Evolutionary conservation across 106 monocot species (phyloP).

Genomic region (Xerophyta viscosa): DNA sequence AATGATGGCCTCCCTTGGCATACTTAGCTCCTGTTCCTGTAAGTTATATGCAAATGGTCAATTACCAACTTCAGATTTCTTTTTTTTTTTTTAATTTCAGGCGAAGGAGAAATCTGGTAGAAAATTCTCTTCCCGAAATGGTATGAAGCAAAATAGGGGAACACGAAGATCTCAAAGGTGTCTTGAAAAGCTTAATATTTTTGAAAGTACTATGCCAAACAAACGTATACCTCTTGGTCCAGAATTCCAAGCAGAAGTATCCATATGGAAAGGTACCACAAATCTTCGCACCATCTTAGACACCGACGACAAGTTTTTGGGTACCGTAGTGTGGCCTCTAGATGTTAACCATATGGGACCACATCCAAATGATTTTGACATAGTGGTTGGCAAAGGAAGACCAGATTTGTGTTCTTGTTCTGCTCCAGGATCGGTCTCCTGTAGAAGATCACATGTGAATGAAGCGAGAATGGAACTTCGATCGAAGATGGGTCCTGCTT

Average conservation of each 20-base stretch:
- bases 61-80: no score
- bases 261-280: constrained; percentile 28
- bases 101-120: no score
- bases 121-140: no score
- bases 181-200: constrained; percentile 10
- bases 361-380: background rate
- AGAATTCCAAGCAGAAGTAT: constrained; percentile 64
- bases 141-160: no score
- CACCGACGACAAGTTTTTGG: constrained; percentile 39
- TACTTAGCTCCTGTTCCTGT: no score
- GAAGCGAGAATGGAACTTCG: constrained; percentile 33
- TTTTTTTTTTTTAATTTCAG: no score
- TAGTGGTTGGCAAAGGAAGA: constrained; percentile 29
- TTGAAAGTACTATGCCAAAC: constrained; percentile 8
- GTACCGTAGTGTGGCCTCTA: constrained; percentile 44
- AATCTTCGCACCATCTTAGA: constrained; percentile 5
- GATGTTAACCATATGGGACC: constrained; percentile 10
- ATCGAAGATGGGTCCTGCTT: constrained; percentile 50
- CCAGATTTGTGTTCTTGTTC: constrained; percentile 32
- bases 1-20: no score
- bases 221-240: constrained; percentile 46
- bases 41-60: no score
- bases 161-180: constrained; percentile 52
- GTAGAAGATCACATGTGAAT: constrained; percentile 48
- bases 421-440: constrained; percentile 37